Conservation (phyloP, 345 rosid species). For the Eutrema japonicum region DNA sequence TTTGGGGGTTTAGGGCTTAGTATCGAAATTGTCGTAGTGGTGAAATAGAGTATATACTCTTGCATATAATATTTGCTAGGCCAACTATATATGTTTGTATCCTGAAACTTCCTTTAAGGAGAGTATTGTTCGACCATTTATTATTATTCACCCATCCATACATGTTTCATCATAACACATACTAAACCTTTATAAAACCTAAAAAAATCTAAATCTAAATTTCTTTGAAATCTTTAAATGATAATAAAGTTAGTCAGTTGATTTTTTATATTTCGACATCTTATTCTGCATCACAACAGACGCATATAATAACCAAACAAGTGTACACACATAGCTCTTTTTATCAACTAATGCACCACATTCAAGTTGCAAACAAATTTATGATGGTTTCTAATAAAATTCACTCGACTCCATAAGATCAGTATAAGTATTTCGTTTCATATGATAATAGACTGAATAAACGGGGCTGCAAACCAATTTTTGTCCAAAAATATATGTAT, state of each 20-base stretch:
- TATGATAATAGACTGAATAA: too few relatives aligned
- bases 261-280: too few relatives aligned
- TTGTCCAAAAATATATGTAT: too few relatives aligned
- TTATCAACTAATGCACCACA: too few relatives aligned
- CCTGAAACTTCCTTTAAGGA: background rate
- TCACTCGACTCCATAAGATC: too few relatives aligned
- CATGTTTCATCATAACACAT: background rate
- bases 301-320: too few relatives aligned
- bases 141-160: background rate
- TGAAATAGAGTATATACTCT: conserved; percentile 24
- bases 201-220: background rate
- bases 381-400: too few relatives aligned
- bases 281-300: too few relatives aligned
- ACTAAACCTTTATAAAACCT: background rate
- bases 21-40: conserved; percentile 9
- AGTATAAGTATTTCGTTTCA: too few relatives aligned
- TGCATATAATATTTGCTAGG: conserved; percentile 41
- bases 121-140: background rate
- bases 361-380: too few relatives aligned
- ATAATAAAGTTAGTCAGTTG: background rate
- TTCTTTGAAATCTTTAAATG: background rate
- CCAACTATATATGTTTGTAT: conserved; percentile 27
- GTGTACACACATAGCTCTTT: too few relatives aligned
- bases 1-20: conserved; percentile 29
- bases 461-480: too few relatives aligned